Conservation (phyloP, 176 grass and related monocot genomes). For the Eleusine indica region DNA sequence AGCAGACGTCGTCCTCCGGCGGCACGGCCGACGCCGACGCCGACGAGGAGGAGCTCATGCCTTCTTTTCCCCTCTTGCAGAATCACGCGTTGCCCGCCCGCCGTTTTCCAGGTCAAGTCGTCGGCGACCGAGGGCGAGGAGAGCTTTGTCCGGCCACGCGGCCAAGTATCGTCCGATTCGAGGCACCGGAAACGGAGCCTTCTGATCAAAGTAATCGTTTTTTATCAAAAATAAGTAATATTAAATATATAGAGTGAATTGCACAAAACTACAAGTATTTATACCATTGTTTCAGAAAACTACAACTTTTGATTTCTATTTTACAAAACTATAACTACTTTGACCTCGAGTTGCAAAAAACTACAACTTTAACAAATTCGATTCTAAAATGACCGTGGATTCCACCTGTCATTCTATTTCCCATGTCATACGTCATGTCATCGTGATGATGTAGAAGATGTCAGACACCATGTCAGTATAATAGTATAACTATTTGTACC, state of each 20-base stretch:
- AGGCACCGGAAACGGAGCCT: not conserved
- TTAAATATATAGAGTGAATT: not conserved
- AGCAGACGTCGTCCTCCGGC: slow-evolving; percentile 86
- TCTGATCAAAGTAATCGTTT: not conserved
- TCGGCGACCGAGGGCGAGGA: not conserved
- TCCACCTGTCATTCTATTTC: too few species aligned
- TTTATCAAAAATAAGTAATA: not conserved
- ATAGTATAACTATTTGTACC: too few species aligned
- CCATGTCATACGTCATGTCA: too few species aligned
- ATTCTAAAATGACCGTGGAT: too few species aligned
- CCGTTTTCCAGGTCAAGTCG: slow-evolving; percentile 9
- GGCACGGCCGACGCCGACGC: slow-evolving; percentile 56
- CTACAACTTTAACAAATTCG: too few species aligned
- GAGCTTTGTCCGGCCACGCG: not conserved
- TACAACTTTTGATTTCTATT: too few species aligned
- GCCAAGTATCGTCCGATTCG: not conserved
- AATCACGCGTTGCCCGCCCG: slow-evolving; percentile 6
- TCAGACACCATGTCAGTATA: too few species aligned
- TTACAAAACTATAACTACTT: too few species aligned
- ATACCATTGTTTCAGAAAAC: too few species aligned
- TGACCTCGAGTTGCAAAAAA: too few species aligned
- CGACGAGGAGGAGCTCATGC: slow-evolving; percentile 44
- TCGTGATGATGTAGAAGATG: too few species aligned
- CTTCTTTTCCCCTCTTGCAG: not conserved
- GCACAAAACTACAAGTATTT: too few species aligned